A percentile compares a stretch with the other conserved stretches of the same genome.
Evolutionary conservation across 176 grass and related monocot species (phyloP).

Genomic region (Chrysopogon serrulatus): DNA sequence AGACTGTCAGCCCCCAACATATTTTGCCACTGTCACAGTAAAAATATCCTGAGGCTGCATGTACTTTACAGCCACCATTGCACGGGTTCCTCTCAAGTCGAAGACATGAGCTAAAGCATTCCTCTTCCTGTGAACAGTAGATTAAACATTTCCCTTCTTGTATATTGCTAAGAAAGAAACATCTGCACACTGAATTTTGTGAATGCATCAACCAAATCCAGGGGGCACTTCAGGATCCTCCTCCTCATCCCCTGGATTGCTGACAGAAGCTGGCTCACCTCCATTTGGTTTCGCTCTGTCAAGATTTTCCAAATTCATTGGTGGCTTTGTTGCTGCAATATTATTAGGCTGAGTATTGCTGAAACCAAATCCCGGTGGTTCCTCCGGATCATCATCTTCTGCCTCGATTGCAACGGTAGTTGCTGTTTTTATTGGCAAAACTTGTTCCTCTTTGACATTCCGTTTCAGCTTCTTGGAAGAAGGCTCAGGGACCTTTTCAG

Average conservation of each 20-base stretch:
- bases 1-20: neutral
- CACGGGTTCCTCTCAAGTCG: neutral
- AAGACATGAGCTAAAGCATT: neutral
- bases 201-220: conserved; percentile 54
- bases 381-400: conserved; percentile 49
- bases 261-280: conserved; percentile 2
- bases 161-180: neutral
- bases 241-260: neutral
- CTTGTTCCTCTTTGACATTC: conserved; percentile 28
- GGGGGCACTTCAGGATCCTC: conserved; percentile 66
- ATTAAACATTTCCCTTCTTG: neutral
- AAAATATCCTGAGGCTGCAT: neutral
- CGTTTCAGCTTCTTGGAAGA: conserved; percentile 36
- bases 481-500: conserved; percentile 20
- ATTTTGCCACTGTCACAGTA: neutral
- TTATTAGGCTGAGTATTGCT: conserved; percentile 22
- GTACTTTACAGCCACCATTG: neutral
- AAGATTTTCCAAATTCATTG: conserved; percentile 7
- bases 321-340: neutral
- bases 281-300: conserved; percentile 20
- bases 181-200: neutral
- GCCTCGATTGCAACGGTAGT: conserved; percentile 2
- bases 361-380: conserved; percentile 55
- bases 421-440: conserved; percentile 10
- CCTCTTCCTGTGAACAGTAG: neutral